Evolutionary conservation across 257 asterid genomes (phyloP).

Genomic region (Solanum neorickii): DNA sequence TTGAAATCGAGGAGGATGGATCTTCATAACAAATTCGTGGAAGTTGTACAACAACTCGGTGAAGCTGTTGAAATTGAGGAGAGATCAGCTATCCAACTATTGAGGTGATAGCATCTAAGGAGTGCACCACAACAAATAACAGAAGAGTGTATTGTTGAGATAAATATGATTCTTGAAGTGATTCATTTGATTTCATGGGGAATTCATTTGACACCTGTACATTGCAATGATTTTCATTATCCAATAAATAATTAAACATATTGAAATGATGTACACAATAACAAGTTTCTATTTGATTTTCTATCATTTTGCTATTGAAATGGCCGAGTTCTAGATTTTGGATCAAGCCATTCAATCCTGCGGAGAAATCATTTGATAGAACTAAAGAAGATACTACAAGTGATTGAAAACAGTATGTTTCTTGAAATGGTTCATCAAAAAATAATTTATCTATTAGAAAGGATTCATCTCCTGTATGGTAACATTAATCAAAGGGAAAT

Average conservation of each 20-base stretch:
- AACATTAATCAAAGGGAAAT: background rate
- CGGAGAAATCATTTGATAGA: too few relatives aligned
- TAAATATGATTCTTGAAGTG: background rate
- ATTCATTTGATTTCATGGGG: background rate
- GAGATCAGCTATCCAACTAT: background rate
- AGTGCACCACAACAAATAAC: background rate
- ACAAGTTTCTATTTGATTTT: too few relatives aligned
- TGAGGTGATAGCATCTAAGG: background rate
- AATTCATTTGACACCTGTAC: background rate
- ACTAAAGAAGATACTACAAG: too few relatives aligned
- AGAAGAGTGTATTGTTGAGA: background rate
- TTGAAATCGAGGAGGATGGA: too few relatives aligned
- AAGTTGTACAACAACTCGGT: too few relatives aligned
- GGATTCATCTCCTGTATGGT: background rate
- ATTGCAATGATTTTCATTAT: too few relatives aligned
- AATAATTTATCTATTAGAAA: background rate
- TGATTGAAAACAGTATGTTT: background rate
- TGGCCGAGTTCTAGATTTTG: background rate
- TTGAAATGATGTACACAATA: background rate
- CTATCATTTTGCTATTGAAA: too few relatives aligned
- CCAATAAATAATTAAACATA: background rate
- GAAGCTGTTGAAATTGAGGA: too few relatives aligned
- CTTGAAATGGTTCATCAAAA: too few relatives aligned
- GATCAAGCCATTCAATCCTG: background rate
- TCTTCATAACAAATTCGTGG: too few relatives aligned